These are phyloP conservation scores for Calendula officinalis DNA, from an alignment of 129 eudicot species.

Conservation along the genomic window DNA sequence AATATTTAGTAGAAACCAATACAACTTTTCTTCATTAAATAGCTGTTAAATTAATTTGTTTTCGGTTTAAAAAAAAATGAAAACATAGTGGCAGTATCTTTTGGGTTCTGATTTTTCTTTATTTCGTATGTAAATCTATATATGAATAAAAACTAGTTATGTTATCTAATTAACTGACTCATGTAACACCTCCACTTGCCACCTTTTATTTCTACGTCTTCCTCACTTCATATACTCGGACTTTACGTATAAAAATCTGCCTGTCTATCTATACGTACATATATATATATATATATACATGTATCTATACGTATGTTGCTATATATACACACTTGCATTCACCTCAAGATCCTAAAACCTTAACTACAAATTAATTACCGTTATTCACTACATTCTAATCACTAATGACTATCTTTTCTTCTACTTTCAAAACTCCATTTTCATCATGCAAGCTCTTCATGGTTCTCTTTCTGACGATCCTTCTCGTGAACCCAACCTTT, in stretches of 20 bases:
- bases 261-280: background rate
- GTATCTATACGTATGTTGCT: background rate
- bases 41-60: no score
- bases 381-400: conserved; percentile 16
- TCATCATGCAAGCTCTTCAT: conserved; percentile 23
- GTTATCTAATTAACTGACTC: no score
- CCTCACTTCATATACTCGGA: background rate
- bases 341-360: background rate
- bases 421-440: conserved; percentile 21
- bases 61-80: no score
- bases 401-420: conserved; percentile 24
- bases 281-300: background rate
- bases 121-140: background rate
- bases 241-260: background rate
- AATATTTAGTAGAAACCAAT: no score
- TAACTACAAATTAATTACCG: background rate
- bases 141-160: background rate
- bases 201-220: background rate
- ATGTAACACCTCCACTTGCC: background rate
- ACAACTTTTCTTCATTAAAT: no score
- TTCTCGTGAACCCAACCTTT: conserved; percentile 27
- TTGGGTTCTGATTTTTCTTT: no score
- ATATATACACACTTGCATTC: conserved; percentile 1
- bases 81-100: no score
- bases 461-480: conserved; percentile 19